Percentiles rank a stretch among this genome's conserved stretches.
These are phyloP conservation scores for Pilasporangium apinafurcum DNA, from an alignment of 352 stramenopile genomes.

Conservation along the genomic window DNA sequence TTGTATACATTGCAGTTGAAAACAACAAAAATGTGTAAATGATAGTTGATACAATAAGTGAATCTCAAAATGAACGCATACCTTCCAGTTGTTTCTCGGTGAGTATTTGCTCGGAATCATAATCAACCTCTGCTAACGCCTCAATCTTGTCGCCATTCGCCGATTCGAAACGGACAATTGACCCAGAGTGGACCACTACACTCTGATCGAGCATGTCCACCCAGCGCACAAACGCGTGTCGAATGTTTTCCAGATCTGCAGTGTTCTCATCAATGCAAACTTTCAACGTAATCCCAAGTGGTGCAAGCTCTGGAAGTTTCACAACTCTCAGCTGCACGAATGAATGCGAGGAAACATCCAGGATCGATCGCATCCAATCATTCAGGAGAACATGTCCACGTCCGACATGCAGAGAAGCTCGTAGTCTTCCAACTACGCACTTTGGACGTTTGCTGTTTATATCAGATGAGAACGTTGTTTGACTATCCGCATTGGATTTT, in stretches of 20 bases:
- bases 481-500: background rate
- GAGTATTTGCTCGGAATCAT: slow-evolving; percentile 30
- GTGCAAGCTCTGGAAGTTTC: slow-evolving; percentile 33
- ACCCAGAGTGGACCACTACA: slow-evolving; percentile 22
- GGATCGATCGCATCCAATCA: slow-evolving; percentile 4
- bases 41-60: background rate
- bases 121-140: slow-evolving; percentile 30
- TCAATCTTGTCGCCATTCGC: slow-evolving; percentile 11
- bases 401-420: slow-evolving; percentile 24
- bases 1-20: too few relatives aligned
- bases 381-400: slow-evolving; percentile 34
- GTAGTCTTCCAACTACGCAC: slow-evolving; percentile 32
- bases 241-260: slow-evolving; percentile 6
- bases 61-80: slow-evolving; percentile 4
- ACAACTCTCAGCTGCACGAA: slow-evolving; percentile 43
- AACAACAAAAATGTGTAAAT: background rate
- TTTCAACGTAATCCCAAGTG: slow-evolving; percentile 18
- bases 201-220: slow-evolving; percentile 5
- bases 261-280: slow-evolving; percentile 7
- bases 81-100: slow-evolving; percentile 40
- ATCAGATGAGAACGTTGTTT: background rate
- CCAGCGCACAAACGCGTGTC: slow-evolving; percentile 28
- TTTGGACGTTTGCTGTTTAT: slow-evolving; percentile 5
- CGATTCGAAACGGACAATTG: slow-evolving; percentile 14
- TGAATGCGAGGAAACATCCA: slow-evolving; percentile 12